phyloP scores from a whole-genome alignment of 192 early-diverging fungal genomes.

The Linnemannia hyalina region DNA sequence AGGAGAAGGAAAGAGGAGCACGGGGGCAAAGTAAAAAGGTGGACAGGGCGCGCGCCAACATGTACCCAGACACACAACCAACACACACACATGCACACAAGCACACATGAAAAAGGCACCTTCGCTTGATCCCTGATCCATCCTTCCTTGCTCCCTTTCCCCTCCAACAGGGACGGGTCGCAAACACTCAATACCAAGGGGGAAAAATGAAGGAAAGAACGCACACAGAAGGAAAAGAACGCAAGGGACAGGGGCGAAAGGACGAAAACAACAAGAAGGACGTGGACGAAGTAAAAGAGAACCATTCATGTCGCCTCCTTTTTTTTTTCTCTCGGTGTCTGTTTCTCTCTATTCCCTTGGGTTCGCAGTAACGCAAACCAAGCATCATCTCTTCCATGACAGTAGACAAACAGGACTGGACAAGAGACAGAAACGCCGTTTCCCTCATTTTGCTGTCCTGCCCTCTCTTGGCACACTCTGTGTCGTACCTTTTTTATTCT shows the following conservation, averaged over 20 bases:
- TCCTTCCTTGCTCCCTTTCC: neutral
- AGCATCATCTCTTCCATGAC: neutral
- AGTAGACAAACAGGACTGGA: neutral
- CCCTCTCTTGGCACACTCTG: neutral
- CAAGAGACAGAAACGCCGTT: neutral
- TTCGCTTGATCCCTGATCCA: neutral
- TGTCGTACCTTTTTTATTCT: neutral
- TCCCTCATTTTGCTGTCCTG: constrained; percentile 2
- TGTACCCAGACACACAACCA: neutral
- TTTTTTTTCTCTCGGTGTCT: neutral
- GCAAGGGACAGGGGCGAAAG: neutral
- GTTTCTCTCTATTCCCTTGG: neutral
- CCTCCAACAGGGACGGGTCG: neutral
- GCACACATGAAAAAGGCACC: neutral
- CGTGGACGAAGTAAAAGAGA: constrained; percentile 4
- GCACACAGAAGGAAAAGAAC: neutral
- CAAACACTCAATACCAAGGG: neutral
- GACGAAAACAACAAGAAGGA: neutral
- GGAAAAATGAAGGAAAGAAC: neutral
- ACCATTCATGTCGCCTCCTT: constrained; percentile 1
- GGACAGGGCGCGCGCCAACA: neutral
- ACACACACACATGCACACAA: neutral
- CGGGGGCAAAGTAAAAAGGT: neutral
- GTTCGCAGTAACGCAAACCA: constrained; percentile 4
- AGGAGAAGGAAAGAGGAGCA: no score